Base-by-base conservation (phyloP, 768 basidiomycete species). In the Pleurotus eryngii region DNA sequence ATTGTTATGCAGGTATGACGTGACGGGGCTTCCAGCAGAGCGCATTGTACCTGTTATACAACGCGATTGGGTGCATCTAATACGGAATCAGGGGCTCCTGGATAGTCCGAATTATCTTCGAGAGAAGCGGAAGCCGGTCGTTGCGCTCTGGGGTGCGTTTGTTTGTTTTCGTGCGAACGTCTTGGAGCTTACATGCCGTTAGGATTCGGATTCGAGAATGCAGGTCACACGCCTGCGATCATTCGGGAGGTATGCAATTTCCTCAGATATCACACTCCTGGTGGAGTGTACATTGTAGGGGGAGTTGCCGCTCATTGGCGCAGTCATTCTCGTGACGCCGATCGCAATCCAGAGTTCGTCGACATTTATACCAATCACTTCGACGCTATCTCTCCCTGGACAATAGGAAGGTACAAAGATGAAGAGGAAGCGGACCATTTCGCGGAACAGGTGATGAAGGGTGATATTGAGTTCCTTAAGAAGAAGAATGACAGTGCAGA, bases 341-440 rank as follows among this genome's bases (percentile, higher is more conserved):
- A 92, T 67, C 74, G 74, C 2, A 80, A 90, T 59, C 81, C 83
- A 0, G 86, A 71, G 5, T 92, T 89, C 59, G 62, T 85, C 11
- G 73, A 82, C 49, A 77, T 90, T 8, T 92, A 87, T 85, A 72
- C 90, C 8, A 83, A 85, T n/a, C 83, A 83, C 20, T 89, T 91
- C 58, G 89, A 91, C 59, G 87, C 88, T 3, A 81, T 92, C 56
- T 87, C 85, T 18, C 92, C 92, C 5, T 93, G 91, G 91, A 90
- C 86, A 5, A 78, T 93, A 8, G 92, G 91, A 3, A 75, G 89
- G 35, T 92, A 83, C 66, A 72, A 72, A 17, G 79, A 77, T 58
- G 80, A 83, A 59, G 75, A 76, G 43, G 83, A 83, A 12, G 88
- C 85, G 1, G 87, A 90, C 54, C 59, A 68, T 5, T 92, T 86